Evolutionary conservation across 768 basidiomycete species (phyloP).

Genomic region (Hemileccinum impolitum): DNA sequence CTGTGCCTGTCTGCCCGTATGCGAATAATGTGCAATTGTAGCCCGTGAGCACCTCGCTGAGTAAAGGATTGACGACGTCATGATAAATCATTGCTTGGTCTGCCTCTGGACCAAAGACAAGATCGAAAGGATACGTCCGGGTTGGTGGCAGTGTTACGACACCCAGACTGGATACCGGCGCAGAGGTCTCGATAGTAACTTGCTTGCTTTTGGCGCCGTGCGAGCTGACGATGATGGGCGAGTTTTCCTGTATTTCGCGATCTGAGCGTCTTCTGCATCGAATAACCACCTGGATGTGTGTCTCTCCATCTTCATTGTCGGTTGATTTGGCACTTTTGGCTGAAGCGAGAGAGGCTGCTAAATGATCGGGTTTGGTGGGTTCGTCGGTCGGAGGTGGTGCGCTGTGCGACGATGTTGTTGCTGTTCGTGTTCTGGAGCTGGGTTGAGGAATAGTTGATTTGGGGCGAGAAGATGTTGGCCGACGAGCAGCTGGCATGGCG

Average conservation of each 20-base stretch:
- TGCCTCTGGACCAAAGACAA: constrained; percentile 95
- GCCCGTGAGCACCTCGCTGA: constrained; percentile 90
- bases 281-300: constrained; percentile 91
- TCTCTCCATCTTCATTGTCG: constrained; percentile 50
- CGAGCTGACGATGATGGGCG: constrained; percentile 82
- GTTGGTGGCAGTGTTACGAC: constrained; percentile 70
- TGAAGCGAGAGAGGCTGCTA: constrained; percentile 24
- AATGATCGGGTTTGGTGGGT: constrained; percentile 12
- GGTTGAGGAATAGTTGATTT: constrained; percentile 30
- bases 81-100: constrained; percentile 93
- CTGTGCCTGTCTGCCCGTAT: constrained; percentile 98
- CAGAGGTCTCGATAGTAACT: constrained; percentile 76
- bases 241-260: constrained; percentile 80
- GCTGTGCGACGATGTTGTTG: constrained; percentile 33
- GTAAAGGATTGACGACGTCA: constrained; percentile 88
- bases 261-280: constrained; percentile 85
- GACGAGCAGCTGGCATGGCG: constrained; percentile 68
- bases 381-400: constrained; percentile 25
- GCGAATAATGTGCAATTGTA: constrained; percentile 98
- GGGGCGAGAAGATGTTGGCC: constrained; percentile 50
- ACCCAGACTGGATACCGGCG: constrained; percentile 68
- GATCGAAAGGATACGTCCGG: constrained; percentile 89
- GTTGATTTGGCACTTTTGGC: constrained; percentile 26
- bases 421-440: constrained; percentile 45
- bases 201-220: constrained; percentile 71